Evolutionary conservation across 2,329 filamentous ascomycete species (phyloP).

Genomic region (Trichophyton equinum): DNA sequence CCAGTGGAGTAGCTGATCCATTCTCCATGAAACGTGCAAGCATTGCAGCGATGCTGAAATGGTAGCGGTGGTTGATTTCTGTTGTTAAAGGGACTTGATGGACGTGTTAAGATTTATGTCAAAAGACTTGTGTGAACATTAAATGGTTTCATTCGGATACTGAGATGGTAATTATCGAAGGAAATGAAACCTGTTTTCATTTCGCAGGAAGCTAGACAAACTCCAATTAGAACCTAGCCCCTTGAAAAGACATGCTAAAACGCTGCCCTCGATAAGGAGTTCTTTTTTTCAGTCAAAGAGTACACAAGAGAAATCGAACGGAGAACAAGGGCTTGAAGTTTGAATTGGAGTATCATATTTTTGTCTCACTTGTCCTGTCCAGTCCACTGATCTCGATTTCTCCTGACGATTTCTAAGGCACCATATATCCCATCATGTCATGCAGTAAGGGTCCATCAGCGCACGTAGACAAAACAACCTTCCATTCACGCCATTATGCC

Average conservation of each 20-base stretch:
- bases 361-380: not conserved
- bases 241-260: not conserved
- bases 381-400: constrained; percentile 3
- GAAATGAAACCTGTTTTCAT: not conserved
- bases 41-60: not conserved
- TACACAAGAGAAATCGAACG: not conserved
- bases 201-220: not conserved
- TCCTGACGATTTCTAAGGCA: constrained; percentile 6
- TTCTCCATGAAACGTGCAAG: not conserved
- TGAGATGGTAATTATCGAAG: not conserved
- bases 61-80: not conserved
- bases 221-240: not conserved
- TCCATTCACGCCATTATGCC: constrained; percentile 14
- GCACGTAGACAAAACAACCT: constrained; percentile 8
- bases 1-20: not conserved
- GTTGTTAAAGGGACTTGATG: too few species aligned
- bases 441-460: constrained; percentile 3
- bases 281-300: not conserved
- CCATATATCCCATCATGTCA: constrained; percentile 3
- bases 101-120: not conserved
- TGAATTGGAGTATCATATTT: constrained; percentile 1
- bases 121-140: not conserved
- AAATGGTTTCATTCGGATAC: not conserved
- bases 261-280: not conserved
- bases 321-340: not conserved